A percentile compares a stretch with the other conserved stretches of the same genome.
These are phyloP conservation scores for Odontarrhena argentea DNA, from an alignment of 345 rosid genomes.

Conservation along the genomic window DNA sequence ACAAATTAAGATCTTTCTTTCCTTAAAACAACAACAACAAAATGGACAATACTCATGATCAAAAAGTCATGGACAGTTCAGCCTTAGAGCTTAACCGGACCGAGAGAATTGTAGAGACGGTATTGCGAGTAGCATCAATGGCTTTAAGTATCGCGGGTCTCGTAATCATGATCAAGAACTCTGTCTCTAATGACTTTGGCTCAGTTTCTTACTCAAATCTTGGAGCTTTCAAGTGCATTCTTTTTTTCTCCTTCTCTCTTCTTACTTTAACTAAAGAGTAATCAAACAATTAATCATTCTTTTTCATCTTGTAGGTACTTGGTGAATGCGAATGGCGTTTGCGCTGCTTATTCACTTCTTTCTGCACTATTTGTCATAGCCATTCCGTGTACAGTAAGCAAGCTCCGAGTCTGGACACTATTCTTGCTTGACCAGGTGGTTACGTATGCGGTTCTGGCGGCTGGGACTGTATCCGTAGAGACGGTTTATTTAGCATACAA, in stretches of 20 bases:
- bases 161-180: constrained; percentile 68
- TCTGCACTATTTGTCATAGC: constrained; percentile 38
- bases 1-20: constrained; percentile 16
- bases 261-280: constrained; percentile 41
- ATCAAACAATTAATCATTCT: constrained; percentile 69
- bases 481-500: constrained; percentile 61
- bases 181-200: constrained; percentile 67
- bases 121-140: constrained; percentile 62
- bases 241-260: neutral
- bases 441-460: constrained; percentile 69
- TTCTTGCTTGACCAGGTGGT: constrained; percentile 62
- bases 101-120: constrained; percentile 45
- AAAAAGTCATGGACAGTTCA: constrained; percentile 4
- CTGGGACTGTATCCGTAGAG: constrained; percentile 61
- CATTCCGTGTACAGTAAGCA: constrained; percentile 56
- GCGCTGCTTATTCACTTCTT: constrained; percentile 32
- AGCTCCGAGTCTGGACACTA: constrained; percentile 68
- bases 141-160: constrained; percentile 63
- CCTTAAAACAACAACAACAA: neutral
- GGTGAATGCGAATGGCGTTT: constrained; percentile 36
- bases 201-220: constrained; percentile 76
- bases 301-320: constrained; percentile 53
- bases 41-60: constrained; percentile 24
- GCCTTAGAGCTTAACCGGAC: constrained; percentile 17
- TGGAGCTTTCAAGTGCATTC: constrained; percentile 67